Conservation (phyloP, 73 alveolate genomes). For the Blepharisma japonicum region DNA sequence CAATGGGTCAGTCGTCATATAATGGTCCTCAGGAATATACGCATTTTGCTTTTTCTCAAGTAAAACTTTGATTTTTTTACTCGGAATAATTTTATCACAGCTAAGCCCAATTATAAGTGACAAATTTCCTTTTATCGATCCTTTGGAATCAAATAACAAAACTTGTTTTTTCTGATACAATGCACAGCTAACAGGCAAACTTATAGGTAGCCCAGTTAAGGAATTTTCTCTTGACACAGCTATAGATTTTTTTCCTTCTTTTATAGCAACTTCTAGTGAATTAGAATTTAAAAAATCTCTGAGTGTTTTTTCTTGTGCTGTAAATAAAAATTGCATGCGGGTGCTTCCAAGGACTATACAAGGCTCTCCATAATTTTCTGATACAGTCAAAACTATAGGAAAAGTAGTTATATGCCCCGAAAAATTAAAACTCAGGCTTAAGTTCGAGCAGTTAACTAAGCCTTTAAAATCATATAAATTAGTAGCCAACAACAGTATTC, state of each 20-base stretch:
- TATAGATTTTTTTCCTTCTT: background rate
- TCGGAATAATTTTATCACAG: slow-evolving; percentile 21
- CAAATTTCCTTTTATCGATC: background rate
- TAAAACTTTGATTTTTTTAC: slow-evolving; percentile 13
- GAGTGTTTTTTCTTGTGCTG: background rate
- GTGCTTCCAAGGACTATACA: background rate
- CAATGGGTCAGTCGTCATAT: slow-evolving; percentile 21
- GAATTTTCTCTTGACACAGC: slow-evolving; percentile 18
- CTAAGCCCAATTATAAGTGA: slow-evolving; percentile 13
- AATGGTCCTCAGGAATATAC: slow-evolving; percentile 27
- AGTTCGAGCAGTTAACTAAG: background rate
- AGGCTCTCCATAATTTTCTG: background rate
- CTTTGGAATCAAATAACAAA: background rate
- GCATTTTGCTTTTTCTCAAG: background rate
- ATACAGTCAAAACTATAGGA: background rate
- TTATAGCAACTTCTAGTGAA: background rate
- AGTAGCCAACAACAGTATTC: background rate
- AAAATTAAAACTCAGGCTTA: background rate
- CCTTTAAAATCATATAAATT: background rate
- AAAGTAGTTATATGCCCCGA: slow-evolving; percentile 22
- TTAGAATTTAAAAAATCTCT: background rate
- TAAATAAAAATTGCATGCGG: slow-evolving; percentile 16
- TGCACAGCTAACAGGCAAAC: slow-evolving; percentile 20
- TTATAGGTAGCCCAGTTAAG: slow-evolving; percentile 3
- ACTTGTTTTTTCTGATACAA: background rate